Evolutionary conservation across 2,329 filamentous ascomycete species (phyloP).

Genomic region (Metarhizium humberi): DNA sequence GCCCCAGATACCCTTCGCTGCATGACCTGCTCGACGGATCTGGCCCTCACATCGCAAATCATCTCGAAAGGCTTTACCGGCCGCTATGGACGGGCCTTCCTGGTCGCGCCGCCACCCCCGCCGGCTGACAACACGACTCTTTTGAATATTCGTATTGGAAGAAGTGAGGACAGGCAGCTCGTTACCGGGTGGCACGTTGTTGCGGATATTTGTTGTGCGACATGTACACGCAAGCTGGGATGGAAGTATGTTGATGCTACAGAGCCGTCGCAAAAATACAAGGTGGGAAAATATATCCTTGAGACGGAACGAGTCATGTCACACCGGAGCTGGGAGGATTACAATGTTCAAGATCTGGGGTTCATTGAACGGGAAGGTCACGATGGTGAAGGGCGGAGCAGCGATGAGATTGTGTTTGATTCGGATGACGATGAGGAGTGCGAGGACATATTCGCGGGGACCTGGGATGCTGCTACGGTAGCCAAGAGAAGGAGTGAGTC

Average conservation of each 20-base stretch:
- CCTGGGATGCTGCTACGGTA: slow-evolving; percentile 47
- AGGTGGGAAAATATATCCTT: slow-evolving; percentile 59
- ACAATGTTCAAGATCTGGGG: slow-evolving; percentile 9
- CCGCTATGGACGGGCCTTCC: slow-evolving; percentile 53
- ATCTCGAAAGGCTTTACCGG: slow-evolving; percentile 59
- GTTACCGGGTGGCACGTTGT: slow-evolving; percentile 56
- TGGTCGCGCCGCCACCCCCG: slow-evolving; percentile 37
- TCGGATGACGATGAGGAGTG: slow-evolving; percentile 59
- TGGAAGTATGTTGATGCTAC: slow-evolving; percentile 62
- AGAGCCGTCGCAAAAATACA: slow-evolving; percentile 52
- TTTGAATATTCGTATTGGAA: slow-evolving; percentile 46
- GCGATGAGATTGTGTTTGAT: slow-evolving; percentile 43
- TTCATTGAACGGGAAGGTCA: slow-evolving; percentile 4
- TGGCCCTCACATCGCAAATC: slow-evolving; percentile 53
- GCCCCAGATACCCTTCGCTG: slow-evolving; percentile 50
- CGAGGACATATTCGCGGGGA: slow-evolving; percentile 54
- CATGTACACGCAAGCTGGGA: slow-evolving; percentile 48
- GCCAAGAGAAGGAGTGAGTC: slow-evolving; percentile 35
- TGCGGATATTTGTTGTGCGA: slow-evolving; percentile 50
- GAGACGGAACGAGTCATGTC: slow-evolving; percentile 50
- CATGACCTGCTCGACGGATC: slow-evolving; percentile 46
- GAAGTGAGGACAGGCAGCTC: slow-evolving; percentile 45
- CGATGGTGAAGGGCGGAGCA: slow-evolving; percentile 5
- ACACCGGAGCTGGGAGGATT: slow-evolving; percentile 40
- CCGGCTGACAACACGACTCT: slow-evolving; percentile 23